Percentiles rank a stretch among this genome's conserved stretches.
phyloP scores from a whole-genome alignment of 257 asterid species.

The Scutellaria minor region DNA sequence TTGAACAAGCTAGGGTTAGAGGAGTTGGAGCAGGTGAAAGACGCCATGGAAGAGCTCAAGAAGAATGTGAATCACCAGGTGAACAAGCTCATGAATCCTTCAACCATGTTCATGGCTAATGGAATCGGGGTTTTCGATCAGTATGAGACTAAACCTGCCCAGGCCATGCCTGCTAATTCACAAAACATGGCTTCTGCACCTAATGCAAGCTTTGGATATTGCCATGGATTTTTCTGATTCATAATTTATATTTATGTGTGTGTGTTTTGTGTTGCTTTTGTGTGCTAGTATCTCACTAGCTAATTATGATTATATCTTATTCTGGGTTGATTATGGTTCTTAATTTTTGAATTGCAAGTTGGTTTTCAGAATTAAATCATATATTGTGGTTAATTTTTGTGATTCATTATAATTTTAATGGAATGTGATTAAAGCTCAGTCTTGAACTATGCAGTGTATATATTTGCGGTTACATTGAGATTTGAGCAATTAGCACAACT shows the following conservation, averaged over 20 bases:
- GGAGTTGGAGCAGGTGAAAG: conserved; percentile 59
- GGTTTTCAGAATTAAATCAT: too few species aligned
- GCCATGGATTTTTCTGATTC: conserved; percentile 53
- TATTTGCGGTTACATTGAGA: too few species aligned
- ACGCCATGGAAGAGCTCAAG: conserved; percentile 70
- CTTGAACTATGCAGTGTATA: too few species aligned
- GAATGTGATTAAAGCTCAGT: too few species aligned
- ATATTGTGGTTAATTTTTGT: too few species aligned
- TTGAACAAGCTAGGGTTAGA: conserved; percentile 47
- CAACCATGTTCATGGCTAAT: conserved; percentile 33
- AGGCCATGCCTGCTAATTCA: conserved; percentile 10
- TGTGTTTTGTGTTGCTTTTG: background rate
- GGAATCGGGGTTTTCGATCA: conserved; percentile 41
- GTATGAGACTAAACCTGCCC: conserved; percentile 56
- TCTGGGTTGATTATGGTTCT: background rate
- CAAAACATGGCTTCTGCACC: conserved; percentile 22
- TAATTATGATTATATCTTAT: conserved; percentile 22
- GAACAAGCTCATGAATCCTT: conserved; percentile 38
- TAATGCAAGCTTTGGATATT: conserved; percentile 47
- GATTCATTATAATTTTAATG: too few species aligned
- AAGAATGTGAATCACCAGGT: conserved; percentile 43
- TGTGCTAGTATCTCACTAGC: conserved; percentile 54
- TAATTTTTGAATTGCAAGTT: background rate
- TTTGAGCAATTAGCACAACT: too few species aligned
- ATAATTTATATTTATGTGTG: background rate